These are phyloP conservation scores for Neurospora sp. DNA, from an alignment of 2,329 filamentous ascomycete species.

Conservation along the genomic window DNA sequence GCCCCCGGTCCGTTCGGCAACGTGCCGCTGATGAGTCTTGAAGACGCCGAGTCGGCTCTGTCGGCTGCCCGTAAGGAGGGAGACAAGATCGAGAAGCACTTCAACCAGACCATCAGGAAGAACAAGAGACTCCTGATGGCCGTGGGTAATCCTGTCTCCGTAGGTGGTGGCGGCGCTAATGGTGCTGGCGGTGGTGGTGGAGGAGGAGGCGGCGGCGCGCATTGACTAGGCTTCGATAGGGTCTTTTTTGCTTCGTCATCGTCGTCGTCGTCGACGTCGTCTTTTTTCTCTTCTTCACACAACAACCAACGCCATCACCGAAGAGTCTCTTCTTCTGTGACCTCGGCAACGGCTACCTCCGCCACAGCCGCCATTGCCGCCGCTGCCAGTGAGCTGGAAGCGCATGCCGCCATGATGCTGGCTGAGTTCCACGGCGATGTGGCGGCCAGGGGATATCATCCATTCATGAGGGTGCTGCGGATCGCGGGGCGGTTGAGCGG, in stretches of 20 bases:
- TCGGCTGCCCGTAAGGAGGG: slow-evolving; percentile 46
- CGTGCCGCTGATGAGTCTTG: slow-evolving; percentile 49
- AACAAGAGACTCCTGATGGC: slow-evolving; percentile 41
- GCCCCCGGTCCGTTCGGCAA: slow-evolving; percentile 28
- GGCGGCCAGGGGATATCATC: neutral
- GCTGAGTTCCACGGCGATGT: slow-evolving; percentile 1
- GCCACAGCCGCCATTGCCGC: slow-evolving; percentile 5
- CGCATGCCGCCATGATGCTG: neutral
- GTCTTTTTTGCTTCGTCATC: slow-evolving; percentile 1
- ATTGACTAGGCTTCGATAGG: slow-evolving; percentile 17
- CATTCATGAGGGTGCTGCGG: slow-evolving; percentile 9
- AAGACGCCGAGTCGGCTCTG: slow-evolving; percentile 52
- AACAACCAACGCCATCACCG: neutral
- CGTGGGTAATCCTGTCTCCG: neutral
- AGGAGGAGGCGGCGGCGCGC: slow-evolving; percentile 7
- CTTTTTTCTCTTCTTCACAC: neutral
- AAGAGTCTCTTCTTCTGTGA: neutral
- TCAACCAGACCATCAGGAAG: slow-evolving; percentile 50
- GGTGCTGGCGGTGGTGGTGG: neutral
- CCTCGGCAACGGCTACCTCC: neutral
- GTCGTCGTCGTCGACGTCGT: neutral
- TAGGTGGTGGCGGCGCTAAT: neutral
- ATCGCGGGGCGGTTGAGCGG: slow-evolving; percentile 10
- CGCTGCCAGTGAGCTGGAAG: slow-evolving; percentile 3
- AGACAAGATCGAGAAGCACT: slow-evolving; percentile 51